These are phyloP conservation scores for Gracilaria gracilis DNA, from an alignment of 23 red algal species.

Conservation along the genomic window DNA sequence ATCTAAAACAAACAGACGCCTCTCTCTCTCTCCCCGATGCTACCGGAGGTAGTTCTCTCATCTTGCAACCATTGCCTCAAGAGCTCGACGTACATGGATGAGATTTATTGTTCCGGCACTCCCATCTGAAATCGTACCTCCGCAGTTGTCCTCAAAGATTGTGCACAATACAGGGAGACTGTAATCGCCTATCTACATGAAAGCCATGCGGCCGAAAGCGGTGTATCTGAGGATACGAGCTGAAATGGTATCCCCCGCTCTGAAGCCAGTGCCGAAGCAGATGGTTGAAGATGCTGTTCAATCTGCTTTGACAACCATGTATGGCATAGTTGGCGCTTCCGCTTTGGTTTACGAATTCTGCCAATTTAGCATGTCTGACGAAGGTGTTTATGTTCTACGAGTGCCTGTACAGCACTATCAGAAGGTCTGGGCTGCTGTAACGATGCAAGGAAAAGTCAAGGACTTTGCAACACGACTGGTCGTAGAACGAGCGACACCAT, in stretches of 20 bases:
- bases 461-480: constrained; percentile 24
- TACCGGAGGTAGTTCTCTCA: too few species aligned
- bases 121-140: too few species aligned
- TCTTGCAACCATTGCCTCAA: too few species aligned
- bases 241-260: not conserved
- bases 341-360: constrained; percentile 8
- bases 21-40: too few species aligned
- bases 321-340: constrained; percentile 7
- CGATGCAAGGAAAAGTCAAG: not conserved
- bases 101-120: too few species aligned
- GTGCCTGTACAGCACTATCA: constrained; percentile 5
- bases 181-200: not conserved
- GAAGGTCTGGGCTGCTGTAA: constrained; percentile 27
- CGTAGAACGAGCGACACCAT: constrained; percentile 11
- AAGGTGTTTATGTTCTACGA: not conserved
- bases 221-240: constrained; percentile 33
- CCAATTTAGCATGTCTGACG: not conserved
- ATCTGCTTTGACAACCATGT: constrained; percentile 9
- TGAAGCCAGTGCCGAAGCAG: constrained; percentile 11
- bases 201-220: not conserved
- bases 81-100: too few species aligned
- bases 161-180: too few species aligned
- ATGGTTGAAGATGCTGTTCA: constrained; percentile 10
- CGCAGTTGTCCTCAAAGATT: too few species aligned
- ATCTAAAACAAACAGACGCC: too few species aligned